phyloP scores from a whole-genome alignment of 1,139 yeast genomes.

The Pichia sp. region DNA sequence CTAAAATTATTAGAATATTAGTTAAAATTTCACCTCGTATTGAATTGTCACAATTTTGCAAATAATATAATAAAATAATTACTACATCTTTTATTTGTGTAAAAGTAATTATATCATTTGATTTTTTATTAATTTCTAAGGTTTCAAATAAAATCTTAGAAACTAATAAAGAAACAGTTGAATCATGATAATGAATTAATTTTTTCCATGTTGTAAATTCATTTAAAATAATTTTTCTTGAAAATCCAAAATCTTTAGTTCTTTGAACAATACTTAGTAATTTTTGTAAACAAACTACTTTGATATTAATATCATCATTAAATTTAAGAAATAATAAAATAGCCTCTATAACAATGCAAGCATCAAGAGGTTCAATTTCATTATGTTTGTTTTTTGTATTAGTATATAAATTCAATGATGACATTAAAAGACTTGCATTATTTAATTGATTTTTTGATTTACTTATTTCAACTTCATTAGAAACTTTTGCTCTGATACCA shows the following conservation, averaged over 20 bases:
- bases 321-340: conserved; percentile 2
- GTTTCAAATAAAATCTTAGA: not conserved
- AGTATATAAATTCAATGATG: conserved; percentile 3
- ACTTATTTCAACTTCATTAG: not conserved
- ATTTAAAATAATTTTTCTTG: not conserved
- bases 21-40: conserved; percentile 1
- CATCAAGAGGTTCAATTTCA: not conserved
- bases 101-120: not conserved
- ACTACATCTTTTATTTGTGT: conserved; percentile 6
- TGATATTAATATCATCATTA: conserved; percentile 4
- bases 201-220: conserved; percentile 9
- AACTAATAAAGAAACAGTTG: not conserved
- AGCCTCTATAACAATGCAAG: not conserved
- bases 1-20: conserved; percentile 3
- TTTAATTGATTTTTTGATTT: conserved; percentile 2
- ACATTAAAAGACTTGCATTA: conserved; percentile 2
- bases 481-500: not conserved
- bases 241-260: not conserved
- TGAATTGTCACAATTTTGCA: conserved; percentile 3
- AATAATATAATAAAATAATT: conserved; percentile 5
- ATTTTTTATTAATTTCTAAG: not conserved
- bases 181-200: conserved; percentile 6
- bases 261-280: not conserved
- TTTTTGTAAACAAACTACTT: not conserved
- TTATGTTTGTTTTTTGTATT: not conserved